phyloP scores from a whole-genome alignment of 805 yeast species.

The Wickerhamiella alocasiicola region DNA sequence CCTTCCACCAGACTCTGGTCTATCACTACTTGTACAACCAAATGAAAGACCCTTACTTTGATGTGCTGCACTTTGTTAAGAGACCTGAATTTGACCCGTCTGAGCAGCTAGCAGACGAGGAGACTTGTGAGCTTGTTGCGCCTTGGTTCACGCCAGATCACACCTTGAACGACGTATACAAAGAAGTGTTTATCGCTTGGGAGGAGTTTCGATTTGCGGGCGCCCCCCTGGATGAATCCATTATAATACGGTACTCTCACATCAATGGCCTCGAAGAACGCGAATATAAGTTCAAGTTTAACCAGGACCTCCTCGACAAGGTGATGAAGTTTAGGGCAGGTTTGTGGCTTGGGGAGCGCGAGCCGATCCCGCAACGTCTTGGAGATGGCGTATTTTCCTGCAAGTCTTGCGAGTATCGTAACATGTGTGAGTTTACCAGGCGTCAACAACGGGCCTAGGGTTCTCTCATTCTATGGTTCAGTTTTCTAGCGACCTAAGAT shows the following conservation, averaged over 20 bases:
- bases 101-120: background rate
- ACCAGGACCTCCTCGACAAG: background rate
- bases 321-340: background rate
- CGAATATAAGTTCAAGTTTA: background rate
- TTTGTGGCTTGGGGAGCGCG: conserved; percentile 8
- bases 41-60: conserved; percentile 7
- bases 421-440: conserved; percentile 2
- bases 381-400: background rate
- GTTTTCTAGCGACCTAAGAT: too few relatives aligned
- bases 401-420: conserved; percentile 1
- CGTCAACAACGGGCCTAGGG: too few relatives aligned
- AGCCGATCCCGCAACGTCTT: conserved; percentile 2
- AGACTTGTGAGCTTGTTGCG: too few relatives aligned
- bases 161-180: background rate
- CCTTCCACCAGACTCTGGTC: conserved; percentile 26
- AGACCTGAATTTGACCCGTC: background rate
- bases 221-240: background rate
- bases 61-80: background rate
- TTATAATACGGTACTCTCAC: background rate
- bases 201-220: background rate
- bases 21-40: conserved; percentile 20
- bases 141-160: too few relatives aligned
- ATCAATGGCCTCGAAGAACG: background rate
- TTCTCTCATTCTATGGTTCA: too few relatives aligned
- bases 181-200: background rate